Base-by-base conservation (phyloP, 163 green algal genomes). In the Botryococcus braunii region DNA sequence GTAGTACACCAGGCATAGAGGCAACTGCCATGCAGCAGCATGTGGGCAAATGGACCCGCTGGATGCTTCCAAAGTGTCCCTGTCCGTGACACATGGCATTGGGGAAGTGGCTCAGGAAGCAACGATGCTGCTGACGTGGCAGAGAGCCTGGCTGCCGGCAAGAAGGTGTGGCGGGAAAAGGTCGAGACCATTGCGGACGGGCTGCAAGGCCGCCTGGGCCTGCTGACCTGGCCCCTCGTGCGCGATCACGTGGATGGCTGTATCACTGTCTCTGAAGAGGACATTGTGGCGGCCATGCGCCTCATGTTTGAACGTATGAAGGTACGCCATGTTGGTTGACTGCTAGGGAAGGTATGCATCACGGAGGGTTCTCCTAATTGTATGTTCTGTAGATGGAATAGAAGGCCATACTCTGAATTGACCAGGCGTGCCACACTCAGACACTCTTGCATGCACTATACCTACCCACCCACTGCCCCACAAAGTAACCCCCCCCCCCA, bases 271-370 rank as follows among this genome's bases (percentile, higher is more conserved):
- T 69, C 50, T 0, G 89, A 96, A 65, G 50, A 65, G 6, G 79
- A 91, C 46, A 89, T 96, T 3, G 69, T 93, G 37, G 61, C 34
- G 0, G 89, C 89, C 47, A 96, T 96, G 89, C 72, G 60, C 66
- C 68, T 92, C 2, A 65, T 84, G 3, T 88, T 83, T 59, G 83
- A 91, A 71, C 69, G 80, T 5, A 79, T 86, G 64, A 91, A 91
- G 78, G 75, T 79, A 50, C 9, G 64, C 9, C 2, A n/a, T 31
- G 9, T 37, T 9, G 34, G 25, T 27, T 31, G 25, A 17, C 13
- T 31, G 34, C 21, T 37, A 13, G 21, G 21, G 9, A 13, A 9
- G 9, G 23, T 37, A 17, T 69, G 38, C n/a, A n/a, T n/a, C n/a
- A n/a, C n/a, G n/a, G n/a, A n/a, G n/a, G n/a, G n/a, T n/a, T n/a